These are phyloP conservation scores for Parasarocladium wereldwijsianum DNA, from an alignment of 2,329 filamentous ascomycete genomes.

Conservation along the genomic window DNA sequence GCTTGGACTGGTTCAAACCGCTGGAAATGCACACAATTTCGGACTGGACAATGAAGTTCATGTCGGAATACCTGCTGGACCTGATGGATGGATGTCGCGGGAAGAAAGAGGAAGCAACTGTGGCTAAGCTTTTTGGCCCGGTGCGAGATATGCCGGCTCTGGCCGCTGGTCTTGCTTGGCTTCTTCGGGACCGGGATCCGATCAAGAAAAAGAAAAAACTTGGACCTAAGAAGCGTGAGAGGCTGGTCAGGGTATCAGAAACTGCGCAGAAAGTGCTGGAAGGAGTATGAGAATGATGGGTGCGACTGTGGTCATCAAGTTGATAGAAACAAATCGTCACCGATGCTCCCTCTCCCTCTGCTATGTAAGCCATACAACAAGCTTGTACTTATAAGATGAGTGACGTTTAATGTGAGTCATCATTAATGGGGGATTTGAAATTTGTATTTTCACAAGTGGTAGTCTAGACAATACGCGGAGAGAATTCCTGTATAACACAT, in stretches of 20 bases:
- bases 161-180: constrained; percentile 62
- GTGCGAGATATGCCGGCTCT: constrained; percentile 52
- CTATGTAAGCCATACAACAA: no score
- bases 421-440: no score
- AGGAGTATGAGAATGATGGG: background rate
- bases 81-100: constrained; percentile 49
- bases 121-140: constrained; percentile 53
- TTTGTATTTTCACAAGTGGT: no score
- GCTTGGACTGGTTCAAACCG: constrained; percentile 42
- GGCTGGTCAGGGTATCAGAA: constrained; percentile 21
- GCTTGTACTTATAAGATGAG: no score
- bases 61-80: constrained; percentile 67
- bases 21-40: constrained; percentile 70
- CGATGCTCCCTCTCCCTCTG: no score
- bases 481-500: no score
- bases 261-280: constrained; percentile 17
- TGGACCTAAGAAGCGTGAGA: constrained; percentile 30
- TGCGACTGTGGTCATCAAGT: no score
- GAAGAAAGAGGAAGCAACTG: constrained; percentile 37
- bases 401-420: no score
- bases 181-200: constrained; percentile 59
- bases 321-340: no score
- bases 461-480: no score
- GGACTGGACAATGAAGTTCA: constrained; percentile 59
- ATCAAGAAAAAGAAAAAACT: constrained; percentile 36